phyloP scores from a whole-genome alignment of 2,329 filamentous ascomycete species.

The Venturia oleaginea region DNA sequence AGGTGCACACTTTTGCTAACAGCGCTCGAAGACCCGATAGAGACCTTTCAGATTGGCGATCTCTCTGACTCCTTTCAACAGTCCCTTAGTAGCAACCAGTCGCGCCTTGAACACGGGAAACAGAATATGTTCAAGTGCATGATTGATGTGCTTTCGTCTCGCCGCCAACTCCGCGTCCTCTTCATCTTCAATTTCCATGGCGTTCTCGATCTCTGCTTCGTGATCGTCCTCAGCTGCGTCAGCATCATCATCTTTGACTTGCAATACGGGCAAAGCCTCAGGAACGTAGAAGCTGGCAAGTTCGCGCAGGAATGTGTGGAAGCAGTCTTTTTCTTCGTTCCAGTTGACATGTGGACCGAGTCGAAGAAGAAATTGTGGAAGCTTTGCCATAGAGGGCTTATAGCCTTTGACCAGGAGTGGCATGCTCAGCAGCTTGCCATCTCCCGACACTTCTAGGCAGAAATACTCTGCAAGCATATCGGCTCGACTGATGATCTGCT shows the following conservation, averaged over 20 bases:
- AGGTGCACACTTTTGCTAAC: constrained; percentile 26
- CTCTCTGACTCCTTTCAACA: constrained; percentile 74
- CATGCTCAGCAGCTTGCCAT: constrained; percentile 68
- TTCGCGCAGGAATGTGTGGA: constrained; percentile 75
- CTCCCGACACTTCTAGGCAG: constrained; percentile 67
- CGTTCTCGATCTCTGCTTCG: constrained; percentile 15
- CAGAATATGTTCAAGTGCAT: constrained; percentile 72
- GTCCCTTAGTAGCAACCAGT: constrained; percentile 67
- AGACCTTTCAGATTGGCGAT: constrained; percentile 86
- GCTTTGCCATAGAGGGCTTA: constrained; percentile 72
- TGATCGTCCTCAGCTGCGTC: constrained; percentile 39
- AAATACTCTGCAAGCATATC: constrained; percentile 95
- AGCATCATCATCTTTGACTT: constrained; percentile 25
- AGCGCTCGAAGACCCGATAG: constrained; percentile 91
- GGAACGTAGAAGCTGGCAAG: constrained; percentile 86
- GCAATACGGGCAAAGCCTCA: constrained; percentile 60
- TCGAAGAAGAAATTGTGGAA: constrained; percentile 78
- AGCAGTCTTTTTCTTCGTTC: constrained; percentile 76
- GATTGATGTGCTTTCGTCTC: constrained; percentile 60
- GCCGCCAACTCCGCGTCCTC: constrained; percentile 34
- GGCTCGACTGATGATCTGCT: constrained; percentile 62
- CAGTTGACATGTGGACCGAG: constrained; percentile 85
- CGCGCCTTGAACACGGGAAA: constrained; percentile 83
- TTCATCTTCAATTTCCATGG: constrained; percentile 14
- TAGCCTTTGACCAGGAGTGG: constrained; percentile 87